Evolutionary conservation across 306 rosid species (phyloP).

Genomic region (Acacia melanoxylon): DNA sequence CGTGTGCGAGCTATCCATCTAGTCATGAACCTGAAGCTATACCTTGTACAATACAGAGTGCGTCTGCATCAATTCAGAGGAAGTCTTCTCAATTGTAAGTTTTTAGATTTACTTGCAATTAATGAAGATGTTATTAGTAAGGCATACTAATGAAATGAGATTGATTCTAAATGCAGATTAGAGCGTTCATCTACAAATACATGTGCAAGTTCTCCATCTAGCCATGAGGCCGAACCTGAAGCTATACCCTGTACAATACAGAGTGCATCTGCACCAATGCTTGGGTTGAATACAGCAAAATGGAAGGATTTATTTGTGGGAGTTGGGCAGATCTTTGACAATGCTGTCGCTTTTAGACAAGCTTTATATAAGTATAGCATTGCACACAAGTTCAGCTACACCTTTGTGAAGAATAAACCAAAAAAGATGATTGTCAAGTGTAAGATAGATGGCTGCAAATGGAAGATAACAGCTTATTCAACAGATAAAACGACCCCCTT

Average conservation of each 20-base stretch:
- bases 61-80: not conserved
- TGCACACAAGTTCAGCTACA: not conserved
- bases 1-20: not conserved
- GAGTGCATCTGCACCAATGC: not conserved
- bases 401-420: not conserved
- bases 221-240: not conserved
- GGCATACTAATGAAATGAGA: not conserved
- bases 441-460: not conserved
- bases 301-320: not conserved
- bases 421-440: not conserved
- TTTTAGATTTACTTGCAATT: not conserved
- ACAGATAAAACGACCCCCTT: not conserved
- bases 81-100: not conserved
- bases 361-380: not conserved
- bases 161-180: not conserved
- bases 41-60: not conserved
- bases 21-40: not conserved
- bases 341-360: not conserved
- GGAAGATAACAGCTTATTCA: not conserved
- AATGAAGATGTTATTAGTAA: not conserved
- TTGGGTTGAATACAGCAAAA: not conserved
- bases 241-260: not conserved
- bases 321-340: not conserved
- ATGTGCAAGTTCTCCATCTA: not conserved
- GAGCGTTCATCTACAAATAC: not conserved